phyloP scores from a whole-genome alignment of 2,329 filamentous ascomycete species.

The Emergomyces pasteurianus region DNA sequence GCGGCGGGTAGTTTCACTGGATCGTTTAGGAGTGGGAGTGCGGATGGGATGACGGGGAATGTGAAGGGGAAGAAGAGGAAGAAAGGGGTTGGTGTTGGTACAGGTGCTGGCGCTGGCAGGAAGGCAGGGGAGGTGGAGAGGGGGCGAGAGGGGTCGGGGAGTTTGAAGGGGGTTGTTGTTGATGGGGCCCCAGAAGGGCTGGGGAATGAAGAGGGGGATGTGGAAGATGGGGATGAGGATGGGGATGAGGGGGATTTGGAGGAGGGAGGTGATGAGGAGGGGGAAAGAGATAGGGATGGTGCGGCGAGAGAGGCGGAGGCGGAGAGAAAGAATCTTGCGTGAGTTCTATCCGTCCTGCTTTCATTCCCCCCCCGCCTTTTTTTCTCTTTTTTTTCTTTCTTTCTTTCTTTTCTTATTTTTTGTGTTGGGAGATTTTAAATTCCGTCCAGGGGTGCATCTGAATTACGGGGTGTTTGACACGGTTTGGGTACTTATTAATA shows the following conservation, averaged over 20 bases:
- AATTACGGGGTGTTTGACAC: neutral
- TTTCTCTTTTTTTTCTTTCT: constrained; percentile 19
- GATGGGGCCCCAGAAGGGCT: constrained; percentile 21
- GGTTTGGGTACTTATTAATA: neutral
- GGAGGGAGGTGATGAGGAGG: constrained; percentile 37
- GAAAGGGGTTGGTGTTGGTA: constrained; percentile 19
- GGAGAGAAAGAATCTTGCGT: constrained; percentile 41
- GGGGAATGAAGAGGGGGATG: constrained; percentile 16
- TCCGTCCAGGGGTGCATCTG: too few species aligned
- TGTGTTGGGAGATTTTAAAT: neutral
- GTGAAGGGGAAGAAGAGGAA: constrained; percentile 20
- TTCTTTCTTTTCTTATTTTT: constrained; percentile 7
- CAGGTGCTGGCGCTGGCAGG: constrained; percentile 22
- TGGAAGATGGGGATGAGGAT: constrained; percentile 30
- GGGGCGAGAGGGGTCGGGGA: constrained; percentile 22
- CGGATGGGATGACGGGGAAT: constrained; percentile 26
- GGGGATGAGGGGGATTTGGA: constrained; percentile 38
- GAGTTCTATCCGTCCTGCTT: constrained; percentile 15
- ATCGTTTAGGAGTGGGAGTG: constrained; percentile 27
- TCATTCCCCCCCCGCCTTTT: neutral
- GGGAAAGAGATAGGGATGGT: constrained; percentile 34
- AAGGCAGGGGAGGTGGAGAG: constrained; percentile 28
- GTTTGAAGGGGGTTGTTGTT: constrained; percentile 18
- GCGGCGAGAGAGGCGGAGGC: constrained; percentile 40
- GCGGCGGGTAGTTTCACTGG: constrained; percentile 33